Percentiles rank a stretch among this genome's conserved stretches.
These are phyloP conservation scores for Paragyromitra xinjiangensis DNA, from an alignment of 495 filamentous ascomycete species.

Conservation along the genomic window DNA sequence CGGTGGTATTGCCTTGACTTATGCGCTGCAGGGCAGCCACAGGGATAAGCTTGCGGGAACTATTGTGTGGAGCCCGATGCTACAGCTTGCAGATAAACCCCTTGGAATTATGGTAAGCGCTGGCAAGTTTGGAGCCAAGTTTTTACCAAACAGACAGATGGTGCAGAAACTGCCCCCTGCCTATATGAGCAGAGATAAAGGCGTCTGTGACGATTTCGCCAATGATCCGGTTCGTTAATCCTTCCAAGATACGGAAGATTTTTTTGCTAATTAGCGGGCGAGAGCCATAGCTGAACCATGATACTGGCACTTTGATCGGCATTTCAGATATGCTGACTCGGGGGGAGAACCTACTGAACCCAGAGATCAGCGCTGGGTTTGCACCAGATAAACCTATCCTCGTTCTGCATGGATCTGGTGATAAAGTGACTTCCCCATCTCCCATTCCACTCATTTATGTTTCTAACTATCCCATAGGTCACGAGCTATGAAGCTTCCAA, in stretches of 20 bases:
- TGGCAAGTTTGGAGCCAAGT: conserved; percentile 69
- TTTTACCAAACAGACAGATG: conserved; percentile 69
- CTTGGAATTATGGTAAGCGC: conserved; percentile 64
- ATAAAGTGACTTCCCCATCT: conserved; percentile 58
- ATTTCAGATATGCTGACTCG: conserved; percentile 79
- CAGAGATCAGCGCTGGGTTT: conserved; percentile 58
- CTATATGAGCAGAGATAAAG: conserved; percentile 70
- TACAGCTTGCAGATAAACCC: conserved; percentile 74
- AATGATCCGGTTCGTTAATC: conserved; percentile 69
- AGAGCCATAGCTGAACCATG: conserved; percentile 61
- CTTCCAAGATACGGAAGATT: background rate
- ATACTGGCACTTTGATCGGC: conserved; percentile 80
- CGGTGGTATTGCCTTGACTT: conserved; percentile 73
- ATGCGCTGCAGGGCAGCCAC: conserved; percentile 58
- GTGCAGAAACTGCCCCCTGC: conserved; percentile 68
- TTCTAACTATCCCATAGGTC: conserved; percentile 58
- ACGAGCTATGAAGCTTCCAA: conserved; percentile 70
- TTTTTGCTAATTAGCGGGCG: conserved; percentile 17
- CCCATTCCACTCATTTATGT: background rate
- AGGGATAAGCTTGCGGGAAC: conserved; percentile 57
- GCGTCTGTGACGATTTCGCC: conserved; percentile 64
- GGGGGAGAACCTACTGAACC: conserved; percentile 60
- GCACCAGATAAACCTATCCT: conserved; percentile 61
- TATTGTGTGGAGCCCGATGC: conserved; percentile 68
- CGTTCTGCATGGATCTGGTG: conserved; percentile 73